Evolutionary conservation across 805 yeast species (phyloP), one percentile per base, ranked within the genome.

Genomic region (Helenozyma rhizophorensis): DNA sequence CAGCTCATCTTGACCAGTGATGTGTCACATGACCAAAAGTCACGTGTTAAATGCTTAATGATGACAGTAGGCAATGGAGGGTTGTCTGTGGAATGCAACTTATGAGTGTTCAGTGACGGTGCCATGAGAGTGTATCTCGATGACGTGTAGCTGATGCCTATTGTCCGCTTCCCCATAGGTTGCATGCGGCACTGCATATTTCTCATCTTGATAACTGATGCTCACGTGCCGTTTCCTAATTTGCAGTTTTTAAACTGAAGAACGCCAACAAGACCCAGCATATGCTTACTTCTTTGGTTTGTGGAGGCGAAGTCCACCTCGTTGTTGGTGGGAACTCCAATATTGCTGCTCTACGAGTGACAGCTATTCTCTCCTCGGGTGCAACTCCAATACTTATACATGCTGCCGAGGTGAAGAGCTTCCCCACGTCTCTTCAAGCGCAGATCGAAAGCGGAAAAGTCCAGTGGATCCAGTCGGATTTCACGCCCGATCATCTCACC

Each of bases 341-440:
- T 13, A 56, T 70, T n/a, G 62, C 78, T 0, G 51, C 62, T 10
- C 56, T 65, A 15, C 65, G 89, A 43, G 63, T 76, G 11, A 63
- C 59, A 17, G 51, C 68, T 7, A 65, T 76, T 16, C 42, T 76
- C 9, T 70, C 69, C 25, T 51, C 73, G 14, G 83, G 85, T 7
- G 86, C 84, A 2, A 48, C 36, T 3, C 78, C 83, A 6, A 45
- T 61, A 0, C 58, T 80, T 3, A 52, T 80, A 23, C 63, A 76
- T n/a, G 54, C 68, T 9, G 22, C 30, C 19, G 29, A 26, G 7
- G 48, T 58, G n/a, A 35, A 36, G 11, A 27, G 30, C 13, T 40
- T 57, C 9, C 57, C 68, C 12, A 30, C 39, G 1, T 37, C 52
- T 2, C 46, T 66, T 14, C 43, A 47, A 25, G 54, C 32, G 27